Evolutionary conservation across 768 basidiomycete species (phyloP).

Genomic region (Amanita muscaria): DNA sequence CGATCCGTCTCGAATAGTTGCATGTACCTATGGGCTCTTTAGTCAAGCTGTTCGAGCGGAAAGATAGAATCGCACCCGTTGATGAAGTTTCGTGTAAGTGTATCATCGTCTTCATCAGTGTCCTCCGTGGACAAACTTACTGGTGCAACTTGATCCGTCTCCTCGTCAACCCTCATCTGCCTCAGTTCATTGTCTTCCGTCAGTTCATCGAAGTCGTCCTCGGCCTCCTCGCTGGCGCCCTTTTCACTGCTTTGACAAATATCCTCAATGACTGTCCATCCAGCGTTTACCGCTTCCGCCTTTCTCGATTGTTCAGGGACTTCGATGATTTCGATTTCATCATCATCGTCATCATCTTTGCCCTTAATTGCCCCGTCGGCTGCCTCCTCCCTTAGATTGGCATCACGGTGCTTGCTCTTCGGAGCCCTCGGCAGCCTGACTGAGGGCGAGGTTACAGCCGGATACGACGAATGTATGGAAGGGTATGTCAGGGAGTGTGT

Average conservation of each 20-base stretch:
- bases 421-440: too few relatives aligned
- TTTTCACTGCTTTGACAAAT: background rate
- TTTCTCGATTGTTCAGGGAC: too few relatives aligned
- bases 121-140: background rate
- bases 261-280: constrained; percentile 1
- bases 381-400: too few relatives aligned
- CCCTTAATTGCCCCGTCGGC: too few relatives aligned
- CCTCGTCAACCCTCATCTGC: background rate
- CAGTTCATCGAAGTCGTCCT: background rate
- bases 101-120: background rate
- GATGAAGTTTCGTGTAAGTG: background rate
- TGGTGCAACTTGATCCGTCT: background rate
- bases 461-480: too few relatives aligned
- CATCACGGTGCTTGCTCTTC: too few relatives aligned
- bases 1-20: background rate
- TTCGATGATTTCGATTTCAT: background rate
- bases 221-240: background rate
- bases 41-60: background rate
- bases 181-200: background rate
- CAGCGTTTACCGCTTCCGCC: background rate
- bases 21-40: constrained; percentile 2
- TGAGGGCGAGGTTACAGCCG: too few relatives aligned
- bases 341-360: background rate
- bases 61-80: background rate
- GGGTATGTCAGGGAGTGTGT: too few relatives aligned